phyloP scores from a whole-genome alignment of 495 filamentous ascomycete species.

The Xylaria curta region DNA sequence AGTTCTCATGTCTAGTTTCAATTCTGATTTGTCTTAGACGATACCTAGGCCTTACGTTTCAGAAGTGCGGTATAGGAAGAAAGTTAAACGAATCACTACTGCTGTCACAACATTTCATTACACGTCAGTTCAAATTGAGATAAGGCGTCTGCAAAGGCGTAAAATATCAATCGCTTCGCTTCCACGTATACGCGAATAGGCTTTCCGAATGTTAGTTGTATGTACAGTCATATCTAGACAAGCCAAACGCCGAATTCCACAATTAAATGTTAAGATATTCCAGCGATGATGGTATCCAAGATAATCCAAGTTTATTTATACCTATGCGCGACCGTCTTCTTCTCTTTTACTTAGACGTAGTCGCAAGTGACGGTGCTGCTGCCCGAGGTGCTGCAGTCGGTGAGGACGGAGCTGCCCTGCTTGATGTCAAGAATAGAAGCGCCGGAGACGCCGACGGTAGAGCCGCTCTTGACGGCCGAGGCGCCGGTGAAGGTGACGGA shows the following conservation, averaged over 20 bases:
- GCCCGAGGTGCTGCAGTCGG: slow-evolving; percentile 51
- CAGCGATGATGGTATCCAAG: background rate
- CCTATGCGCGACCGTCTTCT: background rate
- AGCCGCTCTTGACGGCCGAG: slow-evolving; percentile 38
- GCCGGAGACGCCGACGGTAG: slow-evolving; percentile 47
- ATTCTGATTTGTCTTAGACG: background rate
- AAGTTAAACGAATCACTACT: no score
- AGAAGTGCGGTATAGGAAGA: no score
- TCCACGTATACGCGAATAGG: background rate
- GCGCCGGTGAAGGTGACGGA: slow-evolving; percentile 56
- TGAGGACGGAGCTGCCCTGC: slow-evolving; percentile 56
- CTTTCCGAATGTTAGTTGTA: background rate
- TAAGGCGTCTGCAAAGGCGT: background rate
- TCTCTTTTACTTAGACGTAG: slow-evolving; percentile 31
- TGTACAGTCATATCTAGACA: background rate
- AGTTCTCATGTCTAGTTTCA: background rate
- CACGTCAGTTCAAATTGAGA: background rate
- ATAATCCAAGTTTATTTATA: background rate
- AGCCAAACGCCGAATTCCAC: background rate
- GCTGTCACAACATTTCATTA: background rate
- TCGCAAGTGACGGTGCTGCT: slow-evolving; percentile 43
- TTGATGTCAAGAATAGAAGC: slow-evolving; percentile 59
- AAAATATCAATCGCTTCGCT: background rate
- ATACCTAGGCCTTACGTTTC: no score
- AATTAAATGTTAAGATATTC: background rate